Percentiles rank a stretch among this genome's conserved stretches.
These are phyloP conservation scores for Spathaspora arborariae DNA, from an alignment of 805 yeast species.

Conservation along the genomic window DNA sequence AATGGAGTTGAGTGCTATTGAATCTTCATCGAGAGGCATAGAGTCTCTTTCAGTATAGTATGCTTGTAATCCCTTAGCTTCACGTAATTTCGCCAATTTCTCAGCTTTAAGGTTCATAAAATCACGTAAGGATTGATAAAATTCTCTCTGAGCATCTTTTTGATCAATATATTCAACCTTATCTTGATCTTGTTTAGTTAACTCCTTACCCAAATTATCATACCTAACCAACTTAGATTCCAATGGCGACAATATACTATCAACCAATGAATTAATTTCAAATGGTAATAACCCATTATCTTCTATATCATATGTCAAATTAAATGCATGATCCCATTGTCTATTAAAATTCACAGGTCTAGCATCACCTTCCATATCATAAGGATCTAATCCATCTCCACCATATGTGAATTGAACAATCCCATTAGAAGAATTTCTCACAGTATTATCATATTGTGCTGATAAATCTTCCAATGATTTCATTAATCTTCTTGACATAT, in stretches of 20 bases:
- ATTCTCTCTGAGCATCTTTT: conserved; percentile 81
- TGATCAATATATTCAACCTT: conserved; percentile 73
- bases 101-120: conserved; percentile 58
- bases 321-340: conserved; percentile 90
- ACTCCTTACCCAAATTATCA: conserved; percentile 68
- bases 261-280: conserved; percentile 54
- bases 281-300: conserved; percentile 66
- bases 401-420: conserved; percentile 97
- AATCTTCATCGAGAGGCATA: conserved; percentile 31
- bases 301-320: conserved; percentile 57
- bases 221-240: conserved; percentile 57
- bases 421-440: conserved; percentile 92
- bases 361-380: conserved; percentile 99
- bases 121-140: conserved; percentile 69
- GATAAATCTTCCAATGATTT: conserved; percentile 95
- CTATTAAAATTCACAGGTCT: conserved; percentile 89
- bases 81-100: conserved; percentile 54
- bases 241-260: conserved; percentile 56
- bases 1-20: conserved; percentile 41
- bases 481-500: conserved; percentile 97
- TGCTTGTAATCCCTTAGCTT: conserved; percentile 46
- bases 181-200: conserved; percentile 36
- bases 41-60: conserved; percentile 38
- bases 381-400: conserved; percentile 97
- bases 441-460: conserved; percentile 88